Conservation (phyloP, 2,329 filamentous ascomycete genomes). For the Ilyonectria robusta region DNA sequence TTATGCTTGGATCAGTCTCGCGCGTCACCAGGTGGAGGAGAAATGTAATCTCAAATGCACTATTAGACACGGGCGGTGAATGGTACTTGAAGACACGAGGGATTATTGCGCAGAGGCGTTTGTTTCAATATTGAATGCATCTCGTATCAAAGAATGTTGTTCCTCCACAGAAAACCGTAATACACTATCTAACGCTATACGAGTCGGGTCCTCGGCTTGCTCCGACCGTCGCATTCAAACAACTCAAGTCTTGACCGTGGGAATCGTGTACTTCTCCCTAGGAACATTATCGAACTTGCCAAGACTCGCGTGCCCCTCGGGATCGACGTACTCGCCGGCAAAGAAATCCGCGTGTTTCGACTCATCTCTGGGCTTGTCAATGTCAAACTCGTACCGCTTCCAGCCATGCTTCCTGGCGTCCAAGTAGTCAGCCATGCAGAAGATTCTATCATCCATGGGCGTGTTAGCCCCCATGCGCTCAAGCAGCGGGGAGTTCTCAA, state of each 20-base stretch:
- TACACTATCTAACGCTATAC: background rate
- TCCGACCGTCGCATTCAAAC: background rate
- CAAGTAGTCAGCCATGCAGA: conserved; percentile 48
- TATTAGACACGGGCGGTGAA: background rate
- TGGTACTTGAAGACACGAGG: background rate
- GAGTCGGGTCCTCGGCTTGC: too few species aligned
- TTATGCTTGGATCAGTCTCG: background rate
- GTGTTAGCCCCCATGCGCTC: conserved; percentile 47
- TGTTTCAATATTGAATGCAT: background rate
- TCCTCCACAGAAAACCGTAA: background rate
- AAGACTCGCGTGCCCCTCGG: conserved; percentile 25
- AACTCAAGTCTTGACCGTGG: conserved; percentile 15
- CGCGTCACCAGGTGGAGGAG: background rate
- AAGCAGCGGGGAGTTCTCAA: conserved; percentile 52
- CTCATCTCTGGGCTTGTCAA: conserved; percentile 38
- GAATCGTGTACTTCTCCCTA: conserved; percentile 25
- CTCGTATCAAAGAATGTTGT: background rate
- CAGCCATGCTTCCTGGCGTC: conserved; percentile 50
- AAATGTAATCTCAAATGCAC: too few species aligned
- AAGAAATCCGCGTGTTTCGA: conserved; percentile 32
- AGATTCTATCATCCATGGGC: conserved; percentile 47
- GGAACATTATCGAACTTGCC: conserved; percentile 31
- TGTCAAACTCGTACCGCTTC: conserved; percentile 48
- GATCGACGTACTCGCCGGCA: conserved; percentile 29
- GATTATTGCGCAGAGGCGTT: background rate